These are phyloP conservation scores for Meredithiella fracta DNA, from an alignment of 2,329 filamentous ascomycete genomes.

Conservation along the genomic window DNA sequence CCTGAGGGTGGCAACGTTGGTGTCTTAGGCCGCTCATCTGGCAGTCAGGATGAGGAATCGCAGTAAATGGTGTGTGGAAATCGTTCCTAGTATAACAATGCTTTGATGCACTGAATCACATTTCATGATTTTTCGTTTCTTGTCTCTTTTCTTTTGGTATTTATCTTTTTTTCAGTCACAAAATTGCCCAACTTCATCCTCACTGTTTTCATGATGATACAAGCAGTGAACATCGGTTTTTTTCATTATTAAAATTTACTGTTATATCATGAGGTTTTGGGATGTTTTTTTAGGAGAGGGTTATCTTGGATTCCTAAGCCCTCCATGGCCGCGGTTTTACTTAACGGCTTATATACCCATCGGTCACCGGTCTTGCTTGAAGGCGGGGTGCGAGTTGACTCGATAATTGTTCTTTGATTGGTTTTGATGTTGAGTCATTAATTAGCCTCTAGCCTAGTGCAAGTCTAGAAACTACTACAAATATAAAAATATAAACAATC, in stretches of 20 bases:
- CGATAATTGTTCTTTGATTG: not conserved
- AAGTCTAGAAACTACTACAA: not conserved
- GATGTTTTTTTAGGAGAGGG: not conserved
- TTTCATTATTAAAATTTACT: not conserved
- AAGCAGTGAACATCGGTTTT: not conserved
- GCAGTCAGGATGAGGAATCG: not conserved
- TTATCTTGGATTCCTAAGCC: not conserved
- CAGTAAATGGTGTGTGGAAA: not conserved
- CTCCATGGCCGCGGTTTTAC: not conserved
- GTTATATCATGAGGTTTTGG: not conserved
- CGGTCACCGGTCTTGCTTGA: not conserved
- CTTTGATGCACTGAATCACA: not conserved
- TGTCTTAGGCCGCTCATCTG: not conserved
- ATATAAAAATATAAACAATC: not conserved
- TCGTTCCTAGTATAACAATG: not conserved
- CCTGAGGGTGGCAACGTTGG: not conserved
- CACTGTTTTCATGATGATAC: not conserved
- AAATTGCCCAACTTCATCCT: not conserved
- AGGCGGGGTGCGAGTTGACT: not conserved
- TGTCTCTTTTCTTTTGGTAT: not conserved
- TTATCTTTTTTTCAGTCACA: not conserved
- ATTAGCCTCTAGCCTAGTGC: not conserved
- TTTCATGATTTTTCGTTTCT: not conserved
- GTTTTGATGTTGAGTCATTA: not conserved
- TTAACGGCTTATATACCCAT: conserved; percentile 9